phyloP scores from a whole-genome alignment of 2,329 filamentous ascomycete genomes.

The Penicillium sp. region DNA sequence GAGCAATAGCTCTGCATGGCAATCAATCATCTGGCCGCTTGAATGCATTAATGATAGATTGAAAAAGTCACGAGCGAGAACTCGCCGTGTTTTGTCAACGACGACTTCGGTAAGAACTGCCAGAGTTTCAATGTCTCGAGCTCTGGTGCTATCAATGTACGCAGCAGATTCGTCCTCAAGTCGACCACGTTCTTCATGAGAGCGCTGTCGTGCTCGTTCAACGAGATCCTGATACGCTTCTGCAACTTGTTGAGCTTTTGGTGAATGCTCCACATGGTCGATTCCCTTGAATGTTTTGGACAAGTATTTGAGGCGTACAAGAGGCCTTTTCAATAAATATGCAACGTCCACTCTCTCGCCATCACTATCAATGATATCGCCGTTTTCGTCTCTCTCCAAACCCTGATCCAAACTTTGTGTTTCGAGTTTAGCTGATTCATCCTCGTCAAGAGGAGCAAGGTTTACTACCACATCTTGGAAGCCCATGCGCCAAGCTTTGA shows the following conservation, averaged over 20 bases:
- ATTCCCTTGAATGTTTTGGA: constrained; percentile 72
- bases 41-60: constrained; percentile 81
- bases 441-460: constrained; percentile 70
- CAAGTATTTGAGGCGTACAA: constrained; percentile 84
- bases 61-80: constrained; percentile 86
- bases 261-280: constrained; percentile 40
- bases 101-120: constrained; percentile 64
- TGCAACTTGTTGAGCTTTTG: constrained; percentile 56
- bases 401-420: constrained; percentile 51
- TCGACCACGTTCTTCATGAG: constrained; percentile 68
- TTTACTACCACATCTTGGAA: constrained; percentile 96
- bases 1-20: constrained; percentile 80
- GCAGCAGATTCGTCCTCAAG: constrained; percentile 82
- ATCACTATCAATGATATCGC: constrained; percentile 63
- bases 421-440: constrained; percentile 48
- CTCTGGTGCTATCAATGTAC: constrained; percentile 74
- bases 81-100: constrained; percentile 74
- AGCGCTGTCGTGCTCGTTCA: constrained; percentile 68
- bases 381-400: constrained; percentile 56
- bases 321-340: constrained; percentile 81
- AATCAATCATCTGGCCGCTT: constrained; percentile 83
- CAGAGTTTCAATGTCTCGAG: constrained; percentile 74
- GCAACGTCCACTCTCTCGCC: constrained; percentile 93
- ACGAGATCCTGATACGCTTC: constrained; percentile 68
- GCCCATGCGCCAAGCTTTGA: constrained; percentile 83